A percentile compares a stretch with the other conserved stretches of the same genome.
Evolutionary conservation across 2,329 filamentous ascomycete species (phyloP).

Genomic region (Diaporthe capsici): DNA sequence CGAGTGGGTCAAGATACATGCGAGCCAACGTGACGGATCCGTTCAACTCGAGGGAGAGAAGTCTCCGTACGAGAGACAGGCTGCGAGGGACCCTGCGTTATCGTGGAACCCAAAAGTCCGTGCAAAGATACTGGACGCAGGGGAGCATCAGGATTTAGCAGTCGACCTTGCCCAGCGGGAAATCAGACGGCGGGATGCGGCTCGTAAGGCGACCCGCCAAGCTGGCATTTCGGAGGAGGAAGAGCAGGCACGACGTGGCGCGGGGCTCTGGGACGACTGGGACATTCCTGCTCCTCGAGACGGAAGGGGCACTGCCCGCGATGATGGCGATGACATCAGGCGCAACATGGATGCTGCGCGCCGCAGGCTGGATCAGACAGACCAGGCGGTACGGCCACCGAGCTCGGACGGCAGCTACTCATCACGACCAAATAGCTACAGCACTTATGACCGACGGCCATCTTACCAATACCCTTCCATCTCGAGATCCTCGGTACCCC

Average conservation of each 20-base stretch:
- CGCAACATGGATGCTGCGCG: constrained; percentile 68
- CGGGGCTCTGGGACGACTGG: constrained; percentile 61
- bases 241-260: constrained; percentile 66
- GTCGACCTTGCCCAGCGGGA: constrained; percentile 83
- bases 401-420: constrained; percentile 14
- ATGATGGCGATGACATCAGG: constrained; percentile 61
- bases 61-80: constrained; percentile 61
- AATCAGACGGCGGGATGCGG: constrained; percentile 75
- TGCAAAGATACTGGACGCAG: constrained; percentile 75
- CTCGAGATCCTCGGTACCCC: constrained; percentile 63
- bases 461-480: constrained; percentile 72
- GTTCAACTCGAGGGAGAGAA: constrained; percentile 43
- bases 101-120: constrained; percentile 56
- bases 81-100: constrained; percentile 73
- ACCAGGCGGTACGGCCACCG: constrained; percentile 45
- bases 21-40: constrained; percentile 49
- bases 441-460: constrained; percentile 36
- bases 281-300: constrained; percentile 48
- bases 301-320: constrained; percentile 42
- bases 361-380: constrained; percentile 58
- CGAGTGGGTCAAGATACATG: constrained; percentile 73
- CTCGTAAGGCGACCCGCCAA: constrained; percentile 69
- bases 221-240: constrained; percentile 70
- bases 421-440: constrained; percentile 21
- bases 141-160: constrained; percentile 80